Conservation (phyloP, 345 rosid genomes). For the Sisymbrium altissimum region DNA sequence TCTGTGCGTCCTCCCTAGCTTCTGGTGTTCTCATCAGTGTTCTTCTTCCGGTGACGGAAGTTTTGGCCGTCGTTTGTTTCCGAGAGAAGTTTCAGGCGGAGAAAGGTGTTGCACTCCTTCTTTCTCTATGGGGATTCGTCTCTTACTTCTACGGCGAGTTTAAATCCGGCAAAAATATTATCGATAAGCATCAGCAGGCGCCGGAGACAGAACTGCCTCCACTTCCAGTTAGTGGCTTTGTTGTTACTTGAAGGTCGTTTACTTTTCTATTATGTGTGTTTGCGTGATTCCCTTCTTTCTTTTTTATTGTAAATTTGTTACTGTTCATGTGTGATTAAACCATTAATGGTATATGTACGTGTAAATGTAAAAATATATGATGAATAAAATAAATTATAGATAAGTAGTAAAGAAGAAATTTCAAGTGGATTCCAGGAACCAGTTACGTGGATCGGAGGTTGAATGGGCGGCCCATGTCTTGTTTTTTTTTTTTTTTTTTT, state of each 20-base stretch:
- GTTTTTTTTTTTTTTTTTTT: too few species aligned
- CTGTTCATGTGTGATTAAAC: not conserved
- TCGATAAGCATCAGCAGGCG: constrained; percentile 9
- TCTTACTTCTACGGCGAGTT: constrained; percentile 77
- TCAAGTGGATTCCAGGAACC: too few species aligned
- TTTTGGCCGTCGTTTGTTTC: constrained; percentile 64
- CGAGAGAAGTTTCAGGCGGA: constrained; percentile 60
- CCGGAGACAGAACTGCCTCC: constrained; percentile 30
- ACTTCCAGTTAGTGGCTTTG: not conserved
- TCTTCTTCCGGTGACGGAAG: constrained; percentile 57
- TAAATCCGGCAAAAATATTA: constrained; percentile 32
- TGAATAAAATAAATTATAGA: not conserved
- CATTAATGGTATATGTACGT: not conserved
- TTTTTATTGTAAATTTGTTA: too few species aligned
- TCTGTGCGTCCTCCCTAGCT: constrained; percentile 52
- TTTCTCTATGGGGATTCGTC: constrained; percentile 67
- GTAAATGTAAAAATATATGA: not conserved
- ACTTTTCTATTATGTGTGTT: not conserved
- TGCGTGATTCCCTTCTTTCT: not conserved
- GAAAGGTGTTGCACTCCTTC: constrained; percentile 61
- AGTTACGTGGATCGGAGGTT: too few species aligned
- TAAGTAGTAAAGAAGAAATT: too few species aligned
- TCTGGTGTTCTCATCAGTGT: constrained; percentile 50
- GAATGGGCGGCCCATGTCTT: too few species aligned
- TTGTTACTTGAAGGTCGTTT: constrained; percentile 5